Conservation (phyloP, 371 early-diverging fungal species). For the Mucor sp. region DNA sequence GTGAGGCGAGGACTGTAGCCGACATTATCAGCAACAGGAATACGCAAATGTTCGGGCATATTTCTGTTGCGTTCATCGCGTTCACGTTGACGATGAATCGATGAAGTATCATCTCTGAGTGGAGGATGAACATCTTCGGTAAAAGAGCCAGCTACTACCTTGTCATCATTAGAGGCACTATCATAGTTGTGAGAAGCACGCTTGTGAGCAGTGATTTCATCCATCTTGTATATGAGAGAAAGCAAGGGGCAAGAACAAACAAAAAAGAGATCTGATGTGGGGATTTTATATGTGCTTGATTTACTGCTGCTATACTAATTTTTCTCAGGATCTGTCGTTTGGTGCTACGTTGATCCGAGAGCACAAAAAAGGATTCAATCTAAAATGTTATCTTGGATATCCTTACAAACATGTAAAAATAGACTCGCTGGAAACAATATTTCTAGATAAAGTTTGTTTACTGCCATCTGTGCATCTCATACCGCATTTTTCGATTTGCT, state of each 20-base stretch:
- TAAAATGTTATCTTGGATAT: neutral
- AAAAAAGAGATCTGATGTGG: neutral
- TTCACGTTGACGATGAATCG: neutral
- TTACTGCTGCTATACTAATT: neutral
- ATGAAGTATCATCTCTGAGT: neutral
- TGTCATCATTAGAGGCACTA: neutral
- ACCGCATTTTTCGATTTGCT: neutral
- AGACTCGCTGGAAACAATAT: neutral
- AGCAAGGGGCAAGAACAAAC: neutral
- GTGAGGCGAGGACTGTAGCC: conserved; percentile 2
- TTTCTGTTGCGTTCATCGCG: conserved; percentile 1
- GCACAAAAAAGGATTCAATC: conserved; percentile 5
- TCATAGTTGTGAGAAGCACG: neutral
- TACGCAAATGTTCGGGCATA: conserved; percentile 24
- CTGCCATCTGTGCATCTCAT: neutral
- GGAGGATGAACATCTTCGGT: conserved; percentile 8
- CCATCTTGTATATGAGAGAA: conserved; percentile 1
- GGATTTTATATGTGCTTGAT: neutral
- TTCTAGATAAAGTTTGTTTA: neutral
- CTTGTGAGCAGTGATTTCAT: conserved; percentile 11
- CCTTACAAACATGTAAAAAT: neutral
- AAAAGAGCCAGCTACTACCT: conserved; percentile 21
- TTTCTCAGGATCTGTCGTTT: conserved; percentile 5
- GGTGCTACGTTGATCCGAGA: conserved; percentile 4
- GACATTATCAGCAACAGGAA: conserved; percentile 1